These are phyloP conservation scores for Stellera chamaejasme DNA, from an alignment of 345 rosid genomes.

Conservation along the genomic window DNA sequence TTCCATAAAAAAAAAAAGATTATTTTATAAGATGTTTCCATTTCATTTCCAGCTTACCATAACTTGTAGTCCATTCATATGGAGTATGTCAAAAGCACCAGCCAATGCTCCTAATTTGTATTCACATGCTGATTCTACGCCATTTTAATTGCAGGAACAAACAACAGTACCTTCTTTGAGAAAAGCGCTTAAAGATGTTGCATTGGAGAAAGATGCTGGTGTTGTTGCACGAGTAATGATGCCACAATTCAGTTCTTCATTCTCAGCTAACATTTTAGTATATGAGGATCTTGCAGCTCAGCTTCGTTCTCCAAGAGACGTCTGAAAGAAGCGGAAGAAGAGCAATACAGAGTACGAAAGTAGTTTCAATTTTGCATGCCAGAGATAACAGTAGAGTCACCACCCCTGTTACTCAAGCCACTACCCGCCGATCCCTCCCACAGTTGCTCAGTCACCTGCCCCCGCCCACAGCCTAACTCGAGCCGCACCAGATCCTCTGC, in stretches of 20 bases:
- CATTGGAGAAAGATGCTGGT: constrained; percentile 99
- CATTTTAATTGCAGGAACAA: constrained; percentile 48
- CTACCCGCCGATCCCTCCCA: too few species aligned
- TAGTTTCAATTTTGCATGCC: constrained; percentile 13
- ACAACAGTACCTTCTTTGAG: constrained; percentile 86
- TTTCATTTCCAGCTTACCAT: too few species aligned
- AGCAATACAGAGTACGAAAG: constrained; percentile 63
- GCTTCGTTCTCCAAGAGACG: constrained; percentile 82
- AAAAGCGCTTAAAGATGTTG: constrained; percentile 89
- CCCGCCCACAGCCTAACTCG: too few species aligned
- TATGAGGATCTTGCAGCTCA: constrained; percentile 96
- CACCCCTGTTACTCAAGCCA: too few species aligned
- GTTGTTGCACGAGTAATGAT: constrained; percentile 82
- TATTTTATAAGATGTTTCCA: too few species aligned
- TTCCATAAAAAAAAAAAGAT: too few species aligned
- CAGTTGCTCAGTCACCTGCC: too few species aligned
- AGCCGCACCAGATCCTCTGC: too few species aligned
- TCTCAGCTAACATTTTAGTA: constrained; percentile 24
- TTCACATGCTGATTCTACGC: background rate
- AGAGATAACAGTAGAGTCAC: too few species aligned
- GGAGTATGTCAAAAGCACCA: too few species aligned
- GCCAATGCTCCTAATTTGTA: background rate
- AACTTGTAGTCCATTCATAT: too few species aligned
- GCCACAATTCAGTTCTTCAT: constrained; percentile 7
- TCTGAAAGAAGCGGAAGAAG: constrained; percentile 88